Conservation (phyloP, 225 moss, liverwort and hornwort species). For the Bryum argenteum region DNA sequence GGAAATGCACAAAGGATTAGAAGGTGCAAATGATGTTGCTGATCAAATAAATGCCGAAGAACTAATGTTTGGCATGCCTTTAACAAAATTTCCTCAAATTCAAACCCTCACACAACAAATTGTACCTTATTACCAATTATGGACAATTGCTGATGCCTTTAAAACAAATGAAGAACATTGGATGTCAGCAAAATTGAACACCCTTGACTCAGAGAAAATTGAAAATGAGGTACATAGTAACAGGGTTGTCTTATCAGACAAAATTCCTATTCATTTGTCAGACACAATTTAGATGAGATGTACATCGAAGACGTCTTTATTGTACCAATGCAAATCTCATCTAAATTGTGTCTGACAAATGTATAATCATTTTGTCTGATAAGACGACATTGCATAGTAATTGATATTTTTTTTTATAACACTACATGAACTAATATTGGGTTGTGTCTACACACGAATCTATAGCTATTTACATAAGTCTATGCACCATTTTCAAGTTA, state of each 20-base stretch:
- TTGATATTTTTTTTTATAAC: fast-evolving
- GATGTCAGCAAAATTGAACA: conserved; percentile 79
- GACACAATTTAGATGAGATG: no score
- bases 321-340: no score
- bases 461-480: no score
- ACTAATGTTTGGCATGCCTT: conserved; percentile 86
- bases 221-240: conserved; percentile 63
- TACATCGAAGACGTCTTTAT: no score
- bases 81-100: conserved; percentile 80
- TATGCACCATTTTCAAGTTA: no score
- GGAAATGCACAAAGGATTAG: conserved; percentile 70
- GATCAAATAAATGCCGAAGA: conserved; percentile 75
- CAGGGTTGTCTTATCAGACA: no score
- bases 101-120: conserved; percentile 58
- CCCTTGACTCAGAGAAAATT: conserved; percentile 76
- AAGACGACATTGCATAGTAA: no score
- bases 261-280: no score
- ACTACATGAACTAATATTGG: no score
- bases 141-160: conserved; percentile 76
- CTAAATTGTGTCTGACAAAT: no score
- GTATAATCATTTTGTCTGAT: no score
- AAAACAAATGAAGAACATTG: conserved; percentile 78
- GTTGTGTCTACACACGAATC: no score
- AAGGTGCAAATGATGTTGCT: conserved; percentile 61
- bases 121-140: conserved; percentile 74